phyloP scores from a whole-genome alignment of 495 filamentous ascomycete genomes.

The Extremus antarcticus region DNA sequence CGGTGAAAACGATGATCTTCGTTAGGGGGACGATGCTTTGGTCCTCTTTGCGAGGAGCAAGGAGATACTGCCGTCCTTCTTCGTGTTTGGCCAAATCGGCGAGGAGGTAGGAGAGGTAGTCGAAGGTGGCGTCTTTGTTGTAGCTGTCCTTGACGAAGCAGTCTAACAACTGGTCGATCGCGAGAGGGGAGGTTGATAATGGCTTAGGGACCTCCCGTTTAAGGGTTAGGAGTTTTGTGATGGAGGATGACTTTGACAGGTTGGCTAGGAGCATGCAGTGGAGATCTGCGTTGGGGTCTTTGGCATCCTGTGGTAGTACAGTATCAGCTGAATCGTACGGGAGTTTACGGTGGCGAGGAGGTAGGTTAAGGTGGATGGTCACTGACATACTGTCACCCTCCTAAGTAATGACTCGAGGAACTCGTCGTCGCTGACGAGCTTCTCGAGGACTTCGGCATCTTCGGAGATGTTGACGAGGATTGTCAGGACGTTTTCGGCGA shows the following conservation, averaged over 20 bases:
- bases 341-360: too few species aligned
- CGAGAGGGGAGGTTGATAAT: slow-evolving; percentile 54
- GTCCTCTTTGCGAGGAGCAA: slow-evolving; percentile 62
- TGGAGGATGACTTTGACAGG: slow-evolving; percentile 62
- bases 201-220: slow-evolving; percentile 50
- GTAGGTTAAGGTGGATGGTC: slow-evolving; percentile 17
- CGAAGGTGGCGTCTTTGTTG: slow-evolving; percentile 78
- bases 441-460: slow-evolving; percentile 60
- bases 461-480: slow-evolving; percentile 77
- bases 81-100: slow-evolving; percentile 73
- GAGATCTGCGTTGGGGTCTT: slow-evolving; percentile 69
- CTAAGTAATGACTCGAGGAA: slow-evolving; percentile 64
- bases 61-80: slow-evolving; percentile 66
- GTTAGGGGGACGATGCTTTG: slow-evolving; percentile 61
- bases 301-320: slow-evolving; percentile 42
- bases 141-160: slow-evolving; percentile 83
- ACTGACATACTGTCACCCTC: slow-evolving; percentile 62
- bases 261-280: slow-evolving; percentile 90
- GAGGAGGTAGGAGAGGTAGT: slow-evolving; percentile 88
- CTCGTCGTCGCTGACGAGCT: slow-evolving; percentile 64
- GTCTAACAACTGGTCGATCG: slow-evolving; percentile 84
- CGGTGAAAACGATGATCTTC: slow-evolving; percentile 86
- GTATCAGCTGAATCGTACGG: too few species aligned
- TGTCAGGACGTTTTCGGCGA: slow-evolving; percentile 82
- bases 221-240: slow-evolving; percentile 54